These are phyloP conservation scores for Arthrocladium fulminans DNA, from an alignment of 2,329 filamentous ascomycete species.

Conservation along the genomic window DNA sequence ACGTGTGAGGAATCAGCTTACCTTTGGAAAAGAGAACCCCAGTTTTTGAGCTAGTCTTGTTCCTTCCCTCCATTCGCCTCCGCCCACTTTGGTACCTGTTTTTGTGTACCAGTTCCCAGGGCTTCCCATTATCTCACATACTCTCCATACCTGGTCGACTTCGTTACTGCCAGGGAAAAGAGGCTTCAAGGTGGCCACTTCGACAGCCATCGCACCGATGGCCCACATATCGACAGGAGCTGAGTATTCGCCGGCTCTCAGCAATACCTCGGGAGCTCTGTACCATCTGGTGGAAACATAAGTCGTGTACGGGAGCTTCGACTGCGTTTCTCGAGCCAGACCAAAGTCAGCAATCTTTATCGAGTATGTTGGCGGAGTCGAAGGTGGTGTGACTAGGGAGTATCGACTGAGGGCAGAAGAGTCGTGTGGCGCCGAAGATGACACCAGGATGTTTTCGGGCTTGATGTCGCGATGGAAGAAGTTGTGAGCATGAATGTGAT, in stretches of 20 bases:
- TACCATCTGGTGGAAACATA: constrained; percentile 98
- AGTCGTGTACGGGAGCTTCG: constrained; percentile 91
- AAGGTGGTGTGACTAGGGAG: constrained; percentile 87
- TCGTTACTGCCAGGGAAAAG: constrained; percentile 96
- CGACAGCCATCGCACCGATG: constrained; percentile 95
- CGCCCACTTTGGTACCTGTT: constrained; percentile 72
- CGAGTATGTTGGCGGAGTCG: constrained; percentile 84
- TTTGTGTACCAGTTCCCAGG: constrained; percentile 98
- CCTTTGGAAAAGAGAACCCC: constrained; percentile 92
- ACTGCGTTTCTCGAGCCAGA: constrained; percentile 92
- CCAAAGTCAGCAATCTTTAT: constrained; percentile 99
- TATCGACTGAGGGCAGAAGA: constrained; percentile 86
- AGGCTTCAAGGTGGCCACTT: constrained; percentile 92
- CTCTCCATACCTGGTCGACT: constrained; percentile 96
- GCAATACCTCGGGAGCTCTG: constrained; percentile 80
- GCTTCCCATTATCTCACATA: constrained; percentile 99
- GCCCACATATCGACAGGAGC: constrained; percentile 98
- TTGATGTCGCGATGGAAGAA: constrained; percentile 99
- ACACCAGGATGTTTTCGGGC: constrained; percentile 96
- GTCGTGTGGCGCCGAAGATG: constrained; percentile 77
- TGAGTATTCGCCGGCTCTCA: constrained; percentile 92
- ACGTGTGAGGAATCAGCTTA: constrained; percentile 26
- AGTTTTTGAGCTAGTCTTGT: constrained; percentile 87
- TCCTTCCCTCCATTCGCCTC: constrained; percentile 95
- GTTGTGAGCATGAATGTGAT: constrained; percentile 92